phyloP scores from a whole-genome alignment of 1,284 basidiomycete genomes.

The Leucoagaricus sp. region DNA sequence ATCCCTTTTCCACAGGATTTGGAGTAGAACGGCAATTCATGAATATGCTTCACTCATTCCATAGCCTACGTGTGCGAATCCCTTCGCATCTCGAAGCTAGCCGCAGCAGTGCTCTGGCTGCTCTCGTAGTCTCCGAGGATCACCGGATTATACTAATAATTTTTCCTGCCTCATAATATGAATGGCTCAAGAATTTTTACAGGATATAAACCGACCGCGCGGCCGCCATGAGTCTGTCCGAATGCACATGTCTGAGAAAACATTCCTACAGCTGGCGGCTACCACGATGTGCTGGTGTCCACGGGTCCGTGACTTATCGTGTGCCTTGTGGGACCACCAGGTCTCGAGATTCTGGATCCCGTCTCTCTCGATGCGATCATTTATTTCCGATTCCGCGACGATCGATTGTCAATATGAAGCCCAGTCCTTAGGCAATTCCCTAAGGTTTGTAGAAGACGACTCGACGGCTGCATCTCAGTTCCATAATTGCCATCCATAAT shows the following conservation, averaged over 20 bases:
- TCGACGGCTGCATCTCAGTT: background rate
- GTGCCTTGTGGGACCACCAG: constrained; percentile 20
- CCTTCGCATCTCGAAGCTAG: constrained; percentile 6
- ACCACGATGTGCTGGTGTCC: constrained; percentile 15
- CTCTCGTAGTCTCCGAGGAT: constrained; percentile 13
- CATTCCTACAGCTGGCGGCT: constrained; percentile 13
- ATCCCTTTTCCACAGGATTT: background rate
- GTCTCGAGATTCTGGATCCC: constrained; percentile 10
- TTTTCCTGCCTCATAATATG: constrained; percentile 9
- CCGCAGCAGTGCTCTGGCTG: background rate
- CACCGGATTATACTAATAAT: background rate
- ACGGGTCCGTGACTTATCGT: constrained; percentile 22
- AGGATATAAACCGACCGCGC: constrained; percentile 21
- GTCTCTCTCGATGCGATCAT: constrained; percentile 25
- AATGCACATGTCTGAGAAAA: constrained; percentile 22
- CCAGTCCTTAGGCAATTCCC: constrained; percentile 6
- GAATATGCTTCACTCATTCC: constrained; percentile 9
- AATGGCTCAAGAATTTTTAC: constrained; percentile 4
- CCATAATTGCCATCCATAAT: background rate
- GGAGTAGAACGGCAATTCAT: constrained; percentile 3
- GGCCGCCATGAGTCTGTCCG: constrained; percentile 25
- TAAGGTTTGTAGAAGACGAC: background rate
- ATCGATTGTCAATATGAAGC: constrained; percentile 22
- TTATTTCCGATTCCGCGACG: constrained; percentile 34
- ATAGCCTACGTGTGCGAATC: constrained; percentile 2